Evolutionary conservation across 2,329 filamentous ascomycete genomes (phyloP).

Genomic region (Arachnomyces sp.): DNA sequence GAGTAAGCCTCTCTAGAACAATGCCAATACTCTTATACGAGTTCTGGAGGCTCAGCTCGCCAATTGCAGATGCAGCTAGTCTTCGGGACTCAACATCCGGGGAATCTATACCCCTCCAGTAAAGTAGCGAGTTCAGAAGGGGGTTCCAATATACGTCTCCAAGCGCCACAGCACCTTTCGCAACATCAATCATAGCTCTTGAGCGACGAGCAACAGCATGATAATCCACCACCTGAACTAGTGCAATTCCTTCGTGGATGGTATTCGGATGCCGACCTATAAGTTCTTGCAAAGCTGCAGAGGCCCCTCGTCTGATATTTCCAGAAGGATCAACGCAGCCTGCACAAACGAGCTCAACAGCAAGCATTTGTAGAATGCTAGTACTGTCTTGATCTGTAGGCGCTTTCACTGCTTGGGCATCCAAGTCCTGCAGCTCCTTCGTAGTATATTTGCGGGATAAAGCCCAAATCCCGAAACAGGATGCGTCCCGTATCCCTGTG

Average conservation of each 20-base stretch:
- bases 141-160: slow-evolving; percentile 57
- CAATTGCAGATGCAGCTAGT: slow-evolving; percentile 62
- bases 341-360: slow-evolving; percentile 69
- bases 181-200: slow-evolving; percentile 70
- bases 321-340: slow-evolving; percentile 83
- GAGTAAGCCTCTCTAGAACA: slow-evolving; percentile 26
- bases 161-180: slow-evolving; percentile 58
- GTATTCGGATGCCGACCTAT: slow-evolving; percentile 87
- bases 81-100: slow-evolving; percentile 65
- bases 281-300: slow-evolving; percentile 86
- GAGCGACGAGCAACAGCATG: slow-evolving; percentile 83
- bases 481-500: slow-evolving; percentile 85
- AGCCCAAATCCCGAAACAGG: slow-evolving; percentile 94
- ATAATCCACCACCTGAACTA: slow-evolving; percentile 89
- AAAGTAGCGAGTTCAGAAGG: slow-evolving; percentile 61
- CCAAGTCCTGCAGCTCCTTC: slow-evolving; percentile 60
- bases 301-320: slow-evolving; percentile 86
- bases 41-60: slow-evolving; percentile 33
- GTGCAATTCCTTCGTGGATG: slow-evolving; percentile 67
- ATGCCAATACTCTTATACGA: slow-evolving; percentile 23
- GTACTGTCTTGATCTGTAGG: slow-evolving; percentile 21
- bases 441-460: slow-evolving; percentile 80
- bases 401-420: slow-evolving; percentile 26
- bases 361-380: slow-evolving; percentile 63
- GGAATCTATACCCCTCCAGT: slow-evolving; percentile 84